Evolutionary conservation across 306 rosid species (phyloP).

Genomic region (Hippophae tibetana): DNA sequence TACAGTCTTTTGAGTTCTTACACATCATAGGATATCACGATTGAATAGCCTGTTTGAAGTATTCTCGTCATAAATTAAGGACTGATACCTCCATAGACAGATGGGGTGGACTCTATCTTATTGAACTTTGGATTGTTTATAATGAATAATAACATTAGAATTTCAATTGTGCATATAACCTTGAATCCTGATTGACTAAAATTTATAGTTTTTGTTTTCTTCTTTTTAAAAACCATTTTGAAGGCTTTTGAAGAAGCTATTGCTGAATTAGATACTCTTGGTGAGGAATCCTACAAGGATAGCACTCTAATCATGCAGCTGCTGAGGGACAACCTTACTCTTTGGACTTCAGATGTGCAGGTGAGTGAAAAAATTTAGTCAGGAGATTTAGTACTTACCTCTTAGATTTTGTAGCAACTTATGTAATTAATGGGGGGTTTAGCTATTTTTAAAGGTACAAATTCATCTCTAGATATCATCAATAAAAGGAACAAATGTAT

Average conservation of each 20-base stretch:
- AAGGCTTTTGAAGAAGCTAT: slow-evolving; percentile 39
- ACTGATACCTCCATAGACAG: too few relatives aligned
- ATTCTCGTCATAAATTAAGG: too few relatives aligned
- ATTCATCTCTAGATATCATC: too few relatives aligned
- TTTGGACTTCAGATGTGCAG: slow-evolving; percentile 42
- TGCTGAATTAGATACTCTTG: slow-evolving; percentile 37
- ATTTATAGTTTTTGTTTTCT: not conserved
- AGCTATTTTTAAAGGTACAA: too few relatives aligned
- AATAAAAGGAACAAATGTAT: not conserved
- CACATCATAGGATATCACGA: too few relatives aligned
- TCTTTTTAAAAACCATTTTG: too few relatives aligned
- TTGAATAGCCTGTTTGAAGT: too few relatives aligned
- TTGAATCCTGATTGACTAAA: not conserved
- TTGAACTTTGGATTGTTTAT: too few relatives aligned
- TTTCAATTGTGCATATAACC: not conserved
- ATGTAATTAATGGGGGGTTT: too few relatives aligned
- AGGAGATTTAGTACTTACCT: not conserved
- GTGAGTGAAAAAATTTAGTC: slow-evolving; percentile 11
- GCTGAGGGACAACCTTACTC: slow-evolving; percentile 39
- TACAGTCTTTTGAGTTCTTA: too few relatives aligned
- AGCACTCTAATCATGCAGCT: slow-evolving; percentile 39
- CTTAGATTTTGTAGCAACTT: too few relatives aligned
- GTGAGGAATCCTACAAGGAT: slow-evolving; percentile 40
- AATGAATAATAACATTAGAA: not conserved
- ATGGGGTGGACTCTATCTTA: too few relatives aligned